Base-by-base conservation (phyloP, 2,329 filamentous ascomycete genomes). In the Fusarium sp. region DNA sequence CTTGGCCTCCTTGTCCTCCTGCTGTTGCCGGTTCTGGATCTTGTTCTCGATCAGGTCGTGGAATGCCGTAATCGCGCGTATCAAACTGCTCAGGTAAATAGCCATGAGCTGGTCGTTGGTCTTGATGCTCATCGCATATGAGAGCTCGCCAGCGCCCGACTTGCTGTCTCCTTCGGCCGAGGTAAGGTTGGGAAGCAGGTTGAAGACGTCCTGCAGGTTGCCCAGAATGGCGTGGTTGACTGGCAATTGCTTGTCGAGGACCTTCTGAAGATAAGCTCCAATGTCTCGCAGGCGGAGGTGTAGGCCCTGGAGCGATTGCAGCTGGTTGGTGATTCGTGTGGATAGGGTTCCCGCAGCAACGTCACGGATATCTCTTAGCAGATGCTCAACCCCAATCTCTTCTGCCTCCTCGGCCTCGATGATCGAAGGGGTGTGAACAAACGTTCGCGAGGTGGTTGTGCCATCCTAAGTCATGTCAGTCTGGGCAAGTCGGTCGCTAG, bases 1-100 rank as follows among this genome's bases (percentile, higher is more conserved):
- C 86, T 94, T 94, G 80, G 93, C 90, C 78, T 98, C 96, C 86
- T 96, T 96, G 81, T 99, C 97, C 81, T 98, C 97, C 80, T 97
- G 94, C 83, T 97, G 94, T 85, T 98, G 95, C 83, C 96, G 91
- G 86, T 99, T 99, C 87, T 98, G 96, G 77, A 98, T 98, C 90
- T 99, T 99, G 88, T 99, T 99, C 88, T 99, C 97, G 77, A 99
- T 99, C 77, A 99, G 86, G 82, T 99, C 97, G 84, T 99, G 97
- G 92, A 98, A 99, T 9, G 97, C 97, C 14, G 97, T 98, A 81
- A 99, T 99, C 66, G 97, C 97, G 71, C 97, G 91, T 85, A 99
- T 98, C 87, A 79, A 87, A 86, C 94, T 97, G 86, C 94, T 97
- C 64, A 99, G 89, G 85, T 99, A 99, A 83, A 99, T 98, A 62